Conservation (phyloP, 2,329 filamentous ascomycete genomes). For the Diaporthe humulicola region DNA sequence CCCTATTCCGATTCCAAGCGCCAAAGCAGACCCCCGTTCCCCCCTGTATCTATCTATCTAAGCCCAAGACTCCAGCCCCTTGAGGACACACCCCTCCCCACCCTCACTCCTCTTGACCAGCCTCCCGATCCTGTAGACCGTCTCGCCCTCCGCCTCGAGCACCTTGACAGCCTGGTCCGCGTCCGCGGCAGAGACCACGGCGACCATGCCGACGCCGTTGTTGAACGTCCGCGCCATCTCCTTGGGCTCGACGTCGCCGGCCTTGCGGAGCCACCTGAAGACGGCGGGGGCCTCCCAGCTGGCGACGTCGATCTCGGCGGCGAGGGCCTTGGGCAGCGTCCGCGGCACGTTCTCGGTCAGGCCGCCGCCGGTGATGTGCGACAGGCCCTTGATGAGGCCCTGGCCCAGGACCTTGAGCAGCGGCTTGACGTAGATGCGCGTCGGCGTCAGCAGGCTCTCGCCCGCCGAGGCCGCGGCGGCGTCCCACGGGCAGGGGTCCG, state of each 20-base stretch:
- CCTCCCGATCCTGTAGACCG: conserved; percentile 80
- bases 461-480: conserved; percentile 68
- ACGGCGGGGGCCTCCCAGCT: conserved; percentile 83
- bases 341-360: conserved; percentile 94
- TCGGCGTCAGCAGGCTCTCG: conserved; percentile 85
- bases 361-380: conserved; percentile 97
- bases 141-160: conserved; percentile 79
- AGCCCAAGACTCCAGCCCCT: conserved; percentile 38
- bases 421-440: conserved; percentile 91
- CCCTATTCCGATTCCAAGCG: conserved; percentile 1
- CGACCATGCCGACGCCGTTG: conserved; percentile 93
- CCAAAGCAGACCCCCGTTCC: neutral
- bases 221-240: conserved; percentile 98
- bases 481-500: conserved; percentile 83
- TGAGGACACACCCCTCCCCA: conserved; percentile 68
- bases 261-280: conserved; percentile 86
- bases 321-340: conserved; percentile 84
- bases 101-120: conserved; percentile 68
- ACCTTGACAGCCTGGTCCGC: conserved; percentile 71
- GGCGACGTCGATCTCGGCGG: conserved; percentile 83
- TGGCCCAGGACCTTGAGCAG: conserved; percentile 75
- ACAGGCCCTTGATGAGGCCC: conserved; percentile 86
- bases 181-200: conserved; percentile 78
- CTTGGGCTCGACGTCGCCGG: conserved; percentile 76
- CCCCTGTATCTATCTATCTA: neutral